Base-by-base conservation (phyloP, 768 basidiomycete genomes). In the Suillus fuscotomentosus region DNA sequence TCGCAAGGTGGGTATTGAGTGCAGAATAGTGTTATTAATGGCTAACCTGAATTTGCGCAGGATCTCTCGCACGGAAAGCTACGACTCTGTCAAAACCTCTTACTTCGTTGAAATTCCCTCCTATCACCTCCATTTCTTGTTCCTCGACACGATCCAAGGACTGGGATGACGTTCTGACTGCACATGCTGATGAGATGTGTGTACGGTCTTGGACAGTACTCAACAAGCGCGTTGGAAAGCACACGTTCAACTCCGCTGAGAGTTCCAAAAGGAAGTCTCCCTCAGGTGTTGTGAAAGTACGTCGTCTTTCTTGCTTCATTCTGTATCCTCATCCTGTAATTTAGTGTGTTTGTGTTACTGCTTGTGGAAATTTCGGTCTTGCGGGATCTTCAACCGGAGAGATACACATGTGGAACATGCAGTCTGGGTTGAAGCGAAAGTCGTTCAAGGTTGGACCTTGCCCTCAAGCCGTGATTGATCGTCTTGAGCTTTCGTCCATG, bases 111-210 rank as follows among this genome's bases (percentile, higher is more conserved):
- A 97, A 98, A 76, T 90, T 94, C 57, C 88, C 94, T 15, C 83
- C 93, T 0, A 83, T 97, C 39, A 88, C 86, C 2, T 81, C 90
- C 8, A 80, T 99, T 9, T 86, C 94, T 0, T 90, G 88, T 74
- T 95, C 94, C 1, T 83, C 87, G 1, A 82, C 89, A 1, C 85
- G 95, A 34, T 83, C 92, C 10, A 97, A 95, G 74, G 96, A 99
- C 67, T 99, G 97, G 97, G 97, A 99, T 71, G 95, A 99, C 71
- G 89, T 99, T 51, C 75, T 99, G 6, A 95, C 96, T n/a, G 87
- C 87, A 0, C 96, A 98, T 73, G 80, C 85, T 1, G 93, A 94
- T 55, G 95, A 97, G 69, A 82, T 86, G 4, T 84, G 89, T 63
- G 91, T 91, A 2, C 83, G 97, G 42, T 90, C 94, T 24, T 99